Evolutionary conservation across 768 basidiomycete genomes (phyloP), one percentile per base, ranked within the genome.

Genomic region (Rhodotorula sphaerocarpa): DNA sequence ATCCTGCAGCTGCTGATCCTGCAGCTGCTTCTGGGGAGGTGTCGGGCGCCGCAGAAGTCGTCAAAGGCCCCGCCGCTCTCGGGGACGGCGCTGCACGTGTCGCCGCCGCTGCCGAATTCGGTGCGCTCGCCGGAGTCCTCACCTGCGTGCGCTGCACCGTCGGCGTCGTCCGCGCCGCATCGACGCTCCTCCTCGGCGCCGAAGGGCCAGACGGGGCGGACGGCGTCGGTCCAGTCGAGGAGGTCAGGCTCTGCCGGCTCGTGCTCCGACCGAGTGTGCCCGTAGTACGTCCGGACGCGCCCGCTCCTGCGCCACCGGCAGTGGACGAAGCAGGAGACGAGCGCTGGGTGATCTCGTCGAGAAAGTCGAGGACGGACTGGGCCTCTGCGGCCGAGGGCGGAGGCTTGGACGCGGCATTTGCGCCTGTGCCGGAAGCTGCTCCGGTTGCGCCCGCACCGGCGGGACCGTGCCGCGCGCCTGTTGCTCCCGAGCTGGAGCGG

Each of bases 281-380:
- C 5, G 36, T 16, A 16, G 36, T 9, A 10, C 36, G 36, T 10
- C 10, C 58, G 34, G 34, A 30, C 48, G 33, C 48, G n/a, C 6
- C 36, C 44, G 21, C 45, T 59, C 57, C 47, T 60, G 57, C 27
- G 42, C 57, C 54, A 61, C 47, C 23, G 14, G 33, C 36, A 16
- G 47, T 3, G 30, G 45, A 28, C 25, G 57, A 33, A 11, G 65
- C 51, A 42, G 60, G 55, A 23, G 54, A 31, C 31, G 61, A 50
- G 28, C 61, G 59, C 34, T 58, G 53, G n/a, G 66, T 67, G 58
- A 72, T 70, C 43, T 72, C 71, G 62, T 73, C 71, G 54, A 73
- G 55, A 28, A 72, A 73, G 62, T 72, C 72, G 50, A 73, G 71
- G 30, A 70, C 71, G 28, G 59, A 58, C 54, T 72, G 70, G 5